Percentiles rank a stretch among this genome's conserved stretches.
These are phyloP conservation scores for Globisporangium cederbergense DNA, from an alignment of 352 stramenopile genomes.

Conservation along the genomic window DNA sequence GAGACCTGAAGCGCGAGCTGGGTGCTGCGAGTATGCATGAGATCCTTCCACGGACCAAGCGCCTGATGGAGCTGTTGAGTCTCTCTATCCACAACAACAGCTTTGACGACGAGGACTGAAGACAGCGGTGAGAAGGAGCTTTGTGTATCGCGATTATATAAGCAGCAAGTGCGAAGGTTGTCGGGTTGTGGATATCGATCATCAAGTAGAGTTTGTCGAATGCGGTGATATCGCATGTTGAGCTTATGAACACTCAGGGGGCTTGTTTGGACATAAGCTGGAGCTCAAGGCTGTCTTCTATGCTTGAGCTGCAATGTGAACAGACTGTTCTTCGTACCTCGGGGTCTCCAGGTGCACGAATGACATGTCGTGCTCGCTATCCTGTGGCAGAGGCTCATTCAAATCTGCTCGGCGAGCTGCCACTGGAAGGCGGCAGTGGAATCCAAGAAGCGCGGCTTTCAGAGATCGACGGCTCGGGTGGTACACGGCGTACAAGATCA, in stretches of 20 bases:
- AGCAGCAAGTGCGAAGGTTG: neutral
- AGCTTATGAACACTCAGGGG: neutral
- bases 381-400: neutral
- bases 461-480: constrained; percentile 15
- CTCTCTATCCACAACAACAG: constrained; percentile 52
- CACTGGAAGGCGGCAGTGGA: constrained; percentile 2
- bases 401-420: neutral
- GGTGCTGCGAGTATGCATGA: constrained; percentile 68
- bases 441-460: constrained; percentile 4
- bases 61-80: constrained; percentile 80
- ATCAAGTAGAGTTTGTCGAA: neutral
- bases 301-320: neutral
- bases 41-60: constrained; percentile 70
- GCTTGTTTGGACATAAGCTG: neutral
- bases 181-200: neutral
- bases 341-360: constrained; percentile 24
- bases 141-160: neutral
- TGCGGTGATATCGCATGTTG: neutral
- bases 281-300: neutral
- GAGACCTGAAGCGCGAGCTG: constrained; percentile 75
- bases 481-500: constrained; percentile 34
- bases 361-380: constrained; percentile 19
- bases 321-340: constrained; percentile 5
- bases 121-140: neutral
- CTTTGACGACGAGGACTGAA: constrained; percentile 17